Conservation (phyloP, 1,139 yeast genomes). For the Saccharomyces hybrid region DNA sequence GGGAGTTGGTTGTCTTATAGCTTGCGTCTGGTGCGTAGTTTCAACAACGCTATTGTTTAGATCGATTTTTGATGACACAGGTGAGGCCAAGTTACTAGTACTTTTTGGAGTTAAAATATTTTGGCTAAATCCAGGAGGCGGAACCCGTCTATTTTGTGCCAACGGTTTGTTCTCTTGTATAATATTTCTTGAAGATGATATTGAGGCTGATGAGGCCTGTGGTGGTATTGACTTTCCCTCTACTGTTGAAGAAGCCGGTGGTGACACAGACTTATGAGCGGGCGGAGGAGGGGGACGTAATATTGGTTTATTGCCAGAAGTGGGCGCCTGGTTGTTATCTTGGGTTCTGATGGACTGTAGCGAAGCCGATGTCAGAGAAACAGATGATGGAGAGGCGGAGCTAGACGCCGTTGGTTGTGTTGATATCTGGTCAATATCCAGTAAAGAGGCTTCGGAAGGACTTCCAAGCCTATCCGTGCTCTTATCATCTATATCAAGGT, state of each 20-base stretch:
- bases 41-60: background rate
- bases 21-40: background rate
- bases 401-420: background rate
- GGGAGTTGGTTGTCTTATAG: background rate
- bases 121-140: constrained; percentile 29
- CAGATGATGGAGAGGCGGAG: constrained; percentile 1
- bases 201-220: background rate
- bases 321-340: constrained; percentile 4
- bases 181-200: background rate
- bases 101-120: constrained; percentile 25
- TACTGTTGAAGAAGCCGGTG: background rate
- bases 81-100: constrained; percentile 8
- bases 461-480: constrained; percentile 17
- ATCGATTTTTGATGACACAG: background rate
- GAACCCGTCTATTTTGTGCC: constrained; percentile 25
- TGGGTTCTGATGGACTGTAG: constrained; percentile 11
- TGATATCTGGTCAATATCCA: background rate
- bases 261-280: constrained; percentile 9
- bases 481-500: constrained; percentile 6
- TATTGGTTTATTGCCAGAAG: constrained; percentile 12
- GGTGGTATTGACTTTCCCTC: background rate
- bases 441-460: constrained; percentile 6
- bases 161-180: constrained; percentile 20
- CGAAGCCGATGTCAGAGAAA: constrained; percentile 5
- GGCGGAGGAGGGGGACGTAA: constrained; percentile 31